A percentile compares a stretch with the other conserved stretches of the same genome.
phyloP scores from a whole-genome alignment of 352 stramenopile genomes.

The Blastocystis sp. region DNA sequence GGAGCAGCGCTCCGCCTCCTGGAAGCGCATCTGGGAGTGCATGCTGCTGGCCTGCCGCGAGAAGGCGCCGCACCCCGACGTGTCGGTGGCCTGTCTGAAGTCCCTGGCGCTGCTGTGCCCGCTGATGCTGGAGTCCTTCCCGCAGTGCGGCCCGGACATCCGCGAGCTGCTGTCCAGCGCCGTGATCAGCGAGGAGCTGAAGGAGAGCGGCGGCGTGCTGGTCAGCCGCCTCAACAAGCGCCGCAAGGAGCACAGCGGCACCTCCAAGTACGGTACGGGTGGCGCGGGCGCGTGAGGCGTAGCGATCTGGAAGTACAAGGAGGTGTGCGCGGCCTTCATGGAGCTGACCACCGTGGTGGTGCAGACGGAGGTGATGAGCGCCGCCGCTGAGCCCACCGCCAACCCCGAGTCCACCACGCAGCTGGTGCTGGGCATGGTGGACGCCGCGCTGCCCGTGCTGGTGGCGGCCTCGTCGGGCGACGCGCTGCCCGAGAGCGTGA shows the following conservation, averaged over 20 bases:
- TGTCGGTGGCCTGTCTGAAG: not conserved
- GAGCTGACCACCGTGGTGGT: not conserved
- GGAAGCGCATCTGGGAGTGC: conserved; percentile 16
- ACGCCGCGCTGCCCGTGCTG: not conserved
- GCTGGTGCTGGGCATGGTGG: not conserved
- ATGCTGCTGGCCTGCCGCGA: conserved; percentile 22
- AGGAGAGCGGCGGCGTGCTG: not conserved
- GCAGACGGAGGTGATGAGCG: conserved; percentile 13
- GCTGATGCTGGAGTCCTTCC: conserved; percentile 27
- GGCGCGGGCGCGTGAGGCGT: not conserved
- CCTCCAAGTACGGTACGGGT: conserved; percentile 21
- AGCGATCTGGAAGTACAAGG: conserved; percentile 48
- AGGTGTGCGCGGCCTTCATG: not conserved
- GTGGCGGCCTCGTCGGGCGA: not conserved
- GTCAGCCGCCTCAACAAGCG: not conserved
- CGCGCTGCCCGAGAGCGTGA: not conserved
- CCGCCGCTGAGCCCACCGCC: not conserved
- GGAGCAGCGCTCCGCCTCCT: not conserved
- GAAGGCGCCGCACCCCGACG: not conserved
- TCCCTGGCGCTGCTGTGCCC: not conserved
- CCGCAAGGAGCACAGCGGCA: not conserved
- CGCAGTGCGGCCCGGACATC: not conserved
- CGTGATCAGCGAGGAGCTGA: not conserved
- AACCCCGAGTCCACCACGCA: conserved; percentile 15
- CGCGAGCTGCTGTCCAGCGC: conserved; percentile 19